Conservation (phyloP, 768 basidiomycete species). For the Pleurotus ostreatus region DNA sequence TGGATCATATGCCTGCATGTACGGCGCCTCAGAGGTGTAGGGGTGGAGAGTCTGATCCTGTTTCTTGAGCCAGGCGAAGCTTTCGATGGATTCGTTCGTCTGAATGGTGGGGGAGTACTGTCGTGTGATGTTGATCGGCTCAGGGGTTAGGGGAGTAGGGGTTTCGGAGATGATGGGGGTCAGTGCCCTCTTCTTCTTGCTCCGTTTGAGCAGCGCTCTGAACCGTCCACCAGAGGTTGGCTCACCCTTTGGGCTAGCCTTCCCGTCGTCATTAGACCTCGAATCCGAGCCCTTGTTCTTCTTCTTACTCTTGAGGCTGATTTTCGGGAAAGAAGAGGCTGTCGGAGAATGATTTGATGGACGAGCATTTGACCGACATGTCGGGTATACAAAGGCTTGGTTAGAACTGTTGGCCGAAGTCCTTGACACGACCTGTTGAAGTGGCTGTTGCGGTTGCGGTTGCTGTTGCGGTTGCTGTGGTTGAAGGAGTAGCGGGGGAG, state of each 20-base stretch:
- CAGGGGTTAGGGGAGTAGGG: background rate
- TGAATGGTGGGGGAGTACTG: background rate
- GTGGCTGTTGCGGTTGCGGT: background rate
- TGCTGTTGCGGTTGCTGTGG: background rate
- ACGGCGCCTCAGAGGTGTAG: background rate
- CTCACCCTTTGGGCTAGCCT: background rate
- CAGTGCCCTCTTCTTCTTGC: background rate
- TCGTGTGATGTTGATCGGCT: conserved; percentile 3
- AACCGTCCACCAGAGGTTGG: background rate
- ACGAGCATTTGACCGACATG: conserved; percentile 1
- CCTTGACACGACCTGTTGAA: background rate
- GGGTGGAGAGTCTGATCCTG: background rate
- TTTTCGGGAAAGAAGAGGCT: background rate
- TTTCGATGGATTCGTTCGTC: background rate
- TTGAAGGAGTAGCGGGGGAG: conserved; percentile 5
- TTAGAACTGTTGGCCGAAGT: background rate
- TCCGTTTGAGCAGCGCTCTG: conserved; percentile 3
- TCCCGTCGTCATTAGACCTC: background rate
- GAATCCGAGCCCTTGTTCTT: conserved; percentile 1
- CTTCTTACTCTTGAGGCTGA: background rate
- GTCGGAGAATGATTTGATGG: background rate
- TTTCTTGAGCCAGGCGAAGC: conserved; percentile 1
- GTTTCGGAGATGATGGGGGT: background rate
- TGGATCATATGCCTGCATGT: conserved; percentile 7
- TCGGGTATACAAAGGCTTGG: conserved; percentile 2